Percentiles rank a stretch among this genome's conserved stretches.
phyloP scores from a whole-genome alignment of 768 basidiomycete species.

The Cystofilobasidium ferigula region DNA sequence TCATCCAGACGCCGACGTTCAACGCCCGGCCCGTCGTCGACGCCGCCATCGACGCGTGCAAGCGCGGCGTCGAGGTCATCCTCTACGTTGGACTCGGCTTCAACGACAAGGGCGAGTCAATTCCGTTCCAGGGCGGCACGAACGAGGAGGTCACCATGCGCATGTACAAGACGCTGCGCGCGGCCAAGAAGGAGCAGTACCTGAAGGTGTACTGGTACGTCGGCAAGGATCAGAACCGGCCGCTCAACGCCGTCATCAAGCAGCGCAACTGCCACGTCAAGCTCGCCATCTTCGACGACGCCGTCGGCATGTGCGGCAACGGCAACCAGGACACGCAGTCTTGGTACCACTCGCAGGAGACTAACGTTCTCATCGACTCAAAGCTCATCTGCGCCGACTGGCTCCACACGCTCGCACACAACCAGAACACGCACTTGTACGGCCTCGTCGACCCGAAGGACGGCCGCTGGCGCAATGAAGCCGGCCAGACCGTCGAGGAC shows the following conservation, averaged over 20 bases:
- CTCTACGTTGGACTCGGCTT: conserved; percentile 53
- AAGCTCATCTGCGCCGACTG: conserved; percentile 47
- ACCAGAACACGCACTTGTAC: conserved; percentile 51
- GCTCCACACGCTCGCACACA: conserved; percentile 47
- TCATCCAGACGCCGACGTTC: conserved; percentile 64
- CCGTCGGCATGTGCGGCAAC: conserved; percentile 56
- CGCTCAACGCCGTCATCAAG: conserved; percentile 52
- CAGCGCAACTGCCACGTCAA: conserved; percentile 66
- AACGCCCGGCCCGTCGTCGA: conserved; percentile 56
- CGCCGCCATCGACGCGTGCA: conserved; percentile 51
- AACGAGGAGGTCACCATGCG: conserved; percentile 57
- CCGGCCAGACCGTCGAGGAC: conserved; percentile 39
- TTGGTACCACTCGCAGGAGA: conserved; percentile 60
- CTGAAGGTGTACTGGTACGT: conserved; percentile 37
- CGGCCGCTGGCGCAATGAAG: conserved; percentile 50
- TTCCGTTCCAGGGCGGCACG: conserved; percentile 60
- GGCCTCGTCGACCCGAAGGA: conserved; percentile 44
- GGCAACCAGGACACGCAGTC: conserved; percentile 50
- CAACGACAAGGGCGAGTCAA: conserved; percentile 52
- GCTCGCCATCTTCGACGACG: conserved; percentile 56
- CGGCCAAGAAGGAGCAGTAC: conserved; percentile 44
- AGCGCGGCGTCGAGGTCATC: conserved; percentile 51
- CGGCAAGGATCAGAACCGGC: conserved; percentile 53
- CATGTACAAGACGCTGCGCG: conserved; percentile 48
- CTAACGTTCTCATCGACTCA: conserved; percentile 55